Evolutionary conservation across 345 rosid genomes (phyloP).

Genomic region (Arabis alpina): DNA sequence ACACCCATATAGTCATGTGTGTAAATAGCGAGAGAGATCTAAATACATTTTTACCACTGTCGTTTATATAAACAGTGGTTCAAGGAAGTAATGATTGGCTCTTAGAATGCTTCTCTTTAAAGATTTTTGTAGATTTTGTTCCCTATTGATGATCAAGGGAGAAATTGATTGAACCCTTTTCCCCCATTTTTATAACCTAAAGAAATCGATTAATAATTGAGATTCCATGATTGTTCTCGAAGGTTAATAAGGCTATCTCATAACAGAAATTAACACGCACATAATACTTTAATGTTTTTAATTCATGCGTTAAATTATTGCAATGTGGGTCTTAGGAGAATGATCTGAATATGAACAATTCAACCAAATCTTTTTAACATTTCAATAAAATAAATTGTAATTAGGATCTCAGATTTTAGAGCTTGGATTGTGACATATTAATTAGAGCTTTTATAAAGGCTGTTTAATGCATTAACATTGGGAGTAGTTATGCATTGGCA

Average conservation of each 20-base stretch:
- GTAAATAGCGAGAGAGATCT: slow-evolving; percentile 2
- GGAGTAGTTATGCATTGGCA: slow-evolving; percentile 12
- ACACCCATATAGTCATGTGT: background rate
- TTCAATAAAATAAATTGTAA: background rate
- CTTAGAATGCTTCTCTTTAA: slow-evolving; percentile 39
- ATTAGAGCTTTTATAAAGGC: slow-evolving; percentile 19
- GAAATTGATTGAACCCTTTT: slow-evolving; percentile 25
- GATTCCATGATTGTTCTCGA: slow-evolving; percentile 34
- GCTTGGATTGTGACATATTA: slow-evolving; percentile 30
- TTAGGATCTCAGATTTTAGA: slow-evolving; percentile 21
- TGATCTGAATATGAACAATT: slow-evolving; percentile 20
- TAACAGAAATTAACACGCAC: slow-evolving; percentile 23
- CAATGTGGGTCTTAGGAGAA: slow-evolving; percentile 18
- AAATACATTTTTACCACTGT: slow-evolving; percentile 1
- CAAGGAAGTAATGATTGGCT: slow-evolving; percentile 41
- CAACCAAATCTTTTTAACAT: slow-evolving; percentile 7
- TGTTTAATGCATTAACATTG: slow-evolving; percentile 8
- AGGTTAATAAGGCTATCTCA: slow-evolving; percentile 40
- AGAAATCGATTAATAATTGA: slow-evolving; percentile 38
- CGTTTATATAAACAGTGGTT: slow-evolving; percentile 19
- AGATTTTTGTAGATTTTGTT: slow-evolving; percentile 44
- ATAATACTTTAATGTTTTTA: background rate
- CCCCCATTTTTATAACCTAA: slow-evolving; percentile 32
- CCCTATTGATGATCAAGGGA: slow-evolving; percentile 37
- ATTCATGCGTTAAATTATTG: slow-evolving; percentile 5